These are phyloP conservation scores for Ramaria rubella DNA, from an alignment of 768 basidiomycete species.

Conservation along the genomic window DNA sequence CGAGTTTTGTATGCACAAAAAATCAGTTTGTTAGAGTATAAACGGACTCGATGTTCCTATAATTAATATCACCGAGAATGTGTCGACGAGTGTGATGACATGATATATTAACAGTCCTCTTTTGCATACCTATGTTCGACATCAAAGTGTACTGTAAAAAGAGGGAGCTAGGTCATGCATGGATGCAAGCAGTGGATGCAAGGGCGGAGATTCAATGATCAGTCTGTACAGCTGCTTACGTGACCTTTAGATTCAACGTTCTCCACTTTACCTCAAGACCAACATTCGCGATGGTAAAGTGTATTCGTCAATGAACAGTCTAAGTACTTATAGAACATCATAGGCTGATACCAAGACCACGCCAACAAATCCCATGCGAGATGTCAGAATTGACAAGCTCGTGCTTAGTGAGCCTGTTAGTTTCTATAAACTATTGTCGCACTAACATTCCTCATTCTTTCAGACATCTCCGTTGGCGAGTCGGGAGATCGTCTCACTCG, in stretches of 20 bases:
- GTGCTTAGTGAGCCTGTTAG: conserved; percentile 82
- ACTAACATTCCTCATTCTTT: conserved; percentile 2
- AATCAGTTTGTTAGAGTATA: too few species aligned
- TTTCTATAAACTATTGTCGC: conserved; percentile 11
- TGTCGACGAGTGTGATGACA: too few species aligned
- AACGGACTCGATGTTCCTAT: too few species aligned
- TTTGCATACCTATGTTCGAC: too few species aligned
- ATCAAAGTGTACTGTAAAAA: too few species aligned
- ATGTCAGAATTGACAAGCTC: conserved; percentile 96
- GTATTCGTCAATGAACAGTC: background rate
- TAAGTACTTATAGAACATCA: background rate
- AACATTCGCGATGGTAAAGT: conserved; percentile 4
- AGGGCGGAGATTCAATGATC: too few species aligned
- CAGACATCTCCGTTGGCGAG: conserved; percentile 99
- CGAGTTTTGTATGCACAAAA: too few species aligned
- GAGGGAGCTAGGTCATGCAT: too few species aligned
- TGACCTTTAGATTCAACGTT: background rate
- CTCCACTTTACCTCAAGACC: conserved; percentile 5
- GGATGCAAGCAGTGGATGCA: too few species aligned
- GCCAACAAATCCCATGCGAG: conserved; percentile 92
- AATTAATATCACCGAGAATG: too few species aligned
- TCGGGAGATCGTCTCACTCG: conserved; percentile 98
- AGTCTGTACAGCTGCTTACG: conserved; percentile 11
- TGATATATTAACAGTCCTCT: too few species aligned
- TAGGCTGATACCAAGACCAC: conserved; percentile 86